Evolutionary conservation across 2,329 filamentous ascomycete species (phyloP).

Genomic region (Diaporthe amygdali): DNA sequence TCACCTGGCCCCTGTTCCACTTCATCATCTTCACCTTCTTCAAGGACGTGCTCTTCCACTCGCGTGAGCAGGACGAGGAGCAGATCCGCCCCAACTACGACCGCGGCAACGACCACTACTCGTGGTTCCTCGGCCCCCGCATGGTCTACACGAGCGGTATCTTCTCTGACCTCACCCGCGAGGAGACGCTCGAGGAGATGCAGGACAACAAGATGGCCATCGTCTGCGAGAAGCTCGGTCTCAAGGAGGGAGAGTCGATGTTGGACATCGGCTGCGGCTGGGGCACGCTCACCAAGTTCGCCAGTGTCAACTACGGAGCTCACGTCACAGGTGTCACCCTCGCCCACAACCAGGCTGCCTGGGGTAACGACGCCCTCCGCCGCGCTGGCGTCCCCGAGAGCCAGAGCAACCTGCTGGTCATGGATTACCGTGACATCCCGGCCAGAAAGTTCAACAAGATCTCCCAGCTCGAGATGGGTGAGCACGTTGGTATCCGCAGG

Average conservation of each 20-base stretch:
- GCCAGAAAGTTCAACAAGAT: constrained; percentile 86
- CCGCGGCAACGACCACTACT: constrained; percentile 96
- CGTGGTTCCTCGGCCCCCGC: constrained; percentile 95
- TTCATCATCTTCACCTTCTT: constrained; percentile 88
- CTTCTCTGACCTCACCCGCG: constrained; percentile 83
- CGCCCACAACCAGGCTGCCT: constrained; percentile 92
- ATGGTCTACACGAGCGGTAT: constrained; percentile 99
- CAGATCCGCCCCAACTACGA: constrained; percentile 98
- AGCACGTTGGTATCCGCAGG: constrained; percentile 95
- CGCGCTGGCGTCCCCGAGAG: constrained; percentile 81
- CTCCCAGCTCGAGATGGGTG: constrained; percentile 97
- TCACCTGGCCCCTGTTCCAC: constrained; percentile 84
- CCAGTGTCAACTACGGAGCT: constrained; percentile 87
- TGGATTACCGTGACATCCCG: constrained; percentile 95
- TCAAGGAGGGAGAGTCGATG: constrained; percentile 80
- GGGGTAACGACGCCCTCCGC: constrained; percentile 90
- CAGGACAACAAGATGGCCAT: constrained; percentile 97
- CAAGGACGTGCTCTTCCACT: constrained; percentile 91
- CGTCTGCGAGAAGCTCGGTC: constrained; percentile 92
- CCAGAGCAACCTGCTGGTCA: constrained; percentile 90
- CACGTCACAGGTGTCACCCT: constrained; percentile 87
- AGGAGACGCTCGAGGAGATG: constrained; percentile 91
- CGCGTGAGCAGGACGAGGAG: constrained; percentile 92
- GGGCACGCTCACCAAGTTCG: constrained; percentile 94
- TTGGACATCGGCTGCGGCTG: constrained; percentile 97